Evolutionary conservation across 441 rosid genomes (phyloP).

Genomic region (Aquilaria agallochum): DNA sequence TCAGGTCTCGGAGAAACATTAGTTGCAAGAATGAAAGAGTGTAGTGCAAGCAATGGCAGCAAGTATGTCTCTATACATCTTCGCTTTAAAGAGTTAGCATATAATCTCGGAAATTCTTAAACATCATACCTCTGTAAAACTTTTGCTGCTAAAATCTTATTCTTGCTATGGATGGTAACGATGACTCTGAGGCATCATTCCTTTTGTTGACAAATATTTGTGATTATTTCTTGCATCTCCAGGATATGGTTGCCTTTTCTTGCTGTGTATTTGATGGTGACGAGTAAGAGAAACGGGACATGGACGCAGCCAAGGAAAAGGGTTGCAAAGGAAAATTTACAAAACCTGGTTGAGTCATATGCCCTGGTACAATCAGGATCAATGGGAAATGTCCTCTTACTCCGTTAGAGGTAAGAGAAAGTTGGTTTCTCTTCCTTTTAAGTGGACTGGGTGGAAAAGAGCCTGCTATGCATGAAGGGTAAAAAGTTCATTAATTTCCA

Average conservation of each 20-base stretch:
- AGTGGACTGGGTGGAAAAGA: too few relatives aligned
- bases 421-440: neutral
- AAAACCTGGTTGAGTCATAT: constrained; percentile 95
- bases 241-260: constrained; percentile 99
- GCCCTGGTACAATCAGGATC: constrained; percentile 95
- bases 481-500: too few relatives aligned
- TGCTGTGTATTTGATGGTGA: constrained; percentile 99
- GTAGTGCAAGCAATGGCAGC: constrained; percentile 64
- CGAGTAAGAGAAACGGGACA: constrained; percentile 74
- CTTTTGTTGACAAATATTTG: neutral
- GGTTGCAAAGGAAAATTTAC: constrained; percentile 99
- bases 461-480: too few relatives aligned
- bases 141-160: too few relatives aligned
- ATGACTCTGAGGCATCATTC: neutral
- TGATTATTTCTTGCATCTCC: constrained; percentile 17
- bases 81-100: constrained; percentile 94
- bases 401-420: constrained; percentile 81
- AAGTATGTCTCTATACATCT: constrained; percentile 97
- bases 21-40: constrained; percentile 93
- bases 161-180: too few relatives aligned
- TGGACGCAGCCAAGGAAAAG: constrained; percentile 93
- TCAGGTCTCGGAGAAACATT: constrained; percentile 70
- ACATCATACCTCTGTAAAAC: too few relatives aligned
- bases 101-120: neutral
- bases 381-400: constrained; percentile 98